Percentiles rank a stretch among this genome's conserved stretches.
Conservation (phyloP, 441 rosid species). For the Mallotus japonicus region DNA sequence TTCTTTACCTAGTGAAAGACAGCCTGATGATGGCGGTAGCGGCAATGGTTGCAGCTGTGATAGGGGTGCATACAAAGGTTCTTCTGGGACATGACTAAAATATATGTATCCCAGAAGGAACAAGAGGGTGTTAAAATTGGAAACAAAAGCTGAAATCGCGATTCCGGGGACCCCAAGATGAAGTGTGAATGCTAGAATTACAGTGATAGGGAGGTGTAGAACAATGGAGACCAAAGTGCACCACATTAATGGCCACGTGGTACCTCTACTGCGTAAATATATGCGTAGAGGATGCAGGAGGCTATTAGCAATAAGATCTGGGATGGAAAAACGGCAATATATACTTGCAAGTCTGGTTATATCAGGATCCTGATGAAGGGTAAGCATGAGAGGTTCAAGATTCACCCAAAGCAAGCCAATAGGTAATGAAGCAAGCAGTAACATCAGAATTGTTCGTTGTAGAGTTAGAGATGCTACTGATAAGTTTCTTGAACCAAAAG, state of each 20-base stretch:
- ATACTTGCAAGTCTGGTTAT: slow-evolving; percentile 63
- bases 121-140: slow-evolving; percentile 60
- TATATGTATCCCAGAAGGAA: slow-evolving; percentile 56
- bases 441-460: slow-evolving; percentile 54
- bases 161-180: slow-evolving; percentile 69
- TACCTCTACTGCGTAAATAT: slow-evolving; percentile 75
- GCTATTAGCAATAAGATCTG: slow-evolving; percentile 75
- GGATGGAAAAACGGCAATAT: slow-evolving; percentile 62
- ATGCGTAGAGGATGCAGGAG: slow-evolving; percentile 75
- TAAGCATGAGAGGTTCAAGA: slow-evolving; percentile 62
- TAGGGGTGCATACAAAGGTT: slow-evolving; percentile 17
- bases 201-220: slow-evolving; percentile 59
- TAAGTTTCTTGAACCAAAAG: slow-evolving; percentile 67
- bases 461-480: slow-evolving; percentile 50
- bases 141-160: slow-evolving; percentile 58
- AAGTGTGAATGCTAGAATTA: slow-evolving; percentile 50
- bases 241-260: slow-evolving; percentile 91
- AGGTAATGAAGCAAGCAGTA: slow-evolving; percentile 57
- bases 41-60: background rate
- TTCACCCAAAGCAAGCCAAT: slow-evolving; percentile 67
- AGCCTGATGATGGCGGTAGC: background rate
- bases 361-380: slow-evolving; percentile 59
- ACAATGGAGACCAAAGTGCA: slow-evolving; percentile 49
- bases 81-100: slow-evolving; percentile 17
- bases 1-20: slow-evolving; percentile 25